Conservation (phyloP, 306 rosid species). For the Citrullus colocynthis region DNA sequence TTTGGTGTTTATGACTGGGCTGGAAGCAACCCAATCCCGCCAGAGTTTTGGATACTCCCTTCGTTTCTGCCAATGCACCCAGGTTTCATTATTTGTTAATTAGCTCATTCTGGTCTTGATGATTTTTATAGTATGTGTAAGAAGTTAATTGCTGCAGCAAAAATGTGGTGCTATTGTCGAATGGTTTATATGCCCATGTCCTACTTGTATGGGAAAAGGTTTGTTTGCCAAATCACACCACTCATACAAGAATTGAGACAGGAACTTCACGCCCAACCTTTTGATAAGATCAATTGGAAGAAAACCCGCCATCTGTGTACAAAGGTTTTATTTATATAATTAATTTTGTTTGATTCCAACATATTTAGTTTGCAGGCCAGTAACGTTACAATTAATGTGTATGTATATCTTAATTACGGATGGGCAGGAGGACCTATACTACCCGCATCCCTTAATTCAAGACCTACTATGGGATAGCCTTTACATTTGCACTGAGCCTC, state of each 20-base stretch:
- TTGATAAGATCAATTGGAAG: conserved; percentile 43
- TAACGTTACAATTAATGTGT: background rate
- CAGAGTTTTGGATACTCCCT: conserved; percentile 77
- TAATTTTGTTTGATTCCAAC: background rate
- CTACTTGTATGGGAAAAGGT: background rate
- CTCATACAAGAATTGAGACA: conserved; percentile 45
- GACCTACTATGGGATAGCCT: conserved; percentile 59
- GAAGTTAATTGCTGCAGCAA: conserved; percentile 29
- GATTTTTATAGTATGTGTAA: background rate
- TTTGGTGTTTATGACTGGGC: conserved; percentile 59
- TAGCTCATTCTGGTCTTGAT: background rate
- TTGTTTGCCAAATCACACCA: conserved; percentile 68
- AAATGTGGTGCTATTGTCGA: conserved; percentile 81
- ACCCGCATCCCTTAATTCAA: conserved; percentile 49
- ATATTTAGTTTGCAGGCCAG: background rate
- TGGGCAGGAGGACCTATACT: conserved; percentile 47
- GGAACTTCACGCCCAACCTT: conserved; percentile 39
- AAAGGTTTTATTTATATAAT: conserved; percentile 10
- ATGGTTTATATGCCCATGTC: conserved; percentile 22
- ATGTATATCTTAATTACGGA: background rate
- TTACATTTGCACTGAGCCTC: conserved; percentile 39
- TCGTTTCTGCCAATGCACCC: conserved; percentile 72
- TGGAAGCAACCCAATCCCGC: conserved; percentile 73
- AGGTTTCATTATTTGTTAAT: conserved; percentile 10
- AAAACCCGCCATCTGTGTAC: conserved; percentile 54